Percentiles rank a stretch among this genome's conserved stretches.
Conservation (phyloP, 805 yeast species). For the Candida broadrunensis region DNA sequence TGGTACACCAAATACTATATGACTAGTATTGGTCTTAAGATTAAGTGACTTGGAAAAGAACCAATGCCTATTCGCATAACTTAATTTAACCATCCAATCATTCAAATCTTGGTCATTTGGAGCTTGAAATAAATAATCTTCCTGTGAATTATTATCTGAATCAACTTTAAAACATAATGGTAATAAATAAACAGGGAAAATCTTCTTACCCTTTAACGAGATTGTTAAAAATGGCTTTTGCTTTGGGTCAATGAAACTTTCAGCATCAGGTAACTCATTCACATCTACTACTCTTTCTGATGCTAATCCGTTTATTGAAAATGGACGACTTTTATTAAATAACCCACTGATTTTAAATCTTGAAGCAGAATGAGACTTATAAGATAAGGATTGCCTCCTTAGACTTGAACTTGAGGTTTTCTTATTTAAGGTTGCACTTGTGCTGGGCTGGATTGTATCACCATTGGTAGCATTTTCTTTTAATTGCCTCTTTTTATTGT, state of each 20-base stretch:
- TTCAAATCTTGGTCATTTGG: constrained; percentile 56
- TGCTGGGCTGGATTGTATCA: constrained; percentile 1
- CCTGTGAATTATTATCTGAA: constrained; percentile 27
- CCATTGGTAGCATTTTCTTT: constrained; percentile 3
- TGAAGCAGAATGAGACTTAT: constrained; percentile 36
- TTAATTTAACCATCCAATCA: constrained; percentile 64
- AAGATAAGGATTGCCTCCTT: constrained; percentile 37
- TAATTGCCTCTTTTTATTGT: constrained; percentile 29
- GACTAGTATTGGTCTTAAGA: constrained; percentile 15
- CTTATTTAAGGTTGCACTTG: constrained; percentile 15
- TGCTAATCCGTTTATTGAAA: constrained; percentile 45
- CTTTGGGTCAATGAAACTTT: constrained; percentile 33
- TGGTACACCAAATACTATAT: constrained; percentile 81
- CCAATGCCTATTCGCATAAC: constrained; percentile 54
- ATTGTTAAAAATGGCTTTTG: constrained; percentile 51
- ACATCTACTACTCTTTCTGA: constrained; percentile 49
- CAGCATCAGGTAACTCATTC: constrained; percentile 58
- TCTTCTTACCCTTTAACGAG: constrained; percentile 43
- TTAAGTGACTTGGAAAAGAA: constrained; percentile 42
- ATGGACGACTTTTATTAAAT: constrained; percentile 56
- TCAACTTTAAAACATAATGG: constrained; percentile 51
- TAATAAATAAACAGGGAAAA: constrained; percentile 51
- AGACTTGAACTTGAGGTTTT: constrained; percentile 27
- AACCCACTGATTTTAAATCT: constrained; percentile 57
- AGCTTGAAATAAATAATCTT: constrained; percentile 68